Base-by-base conservation (phyloP, 306 rosid species). In the Cucurbita pepo region DNA sequence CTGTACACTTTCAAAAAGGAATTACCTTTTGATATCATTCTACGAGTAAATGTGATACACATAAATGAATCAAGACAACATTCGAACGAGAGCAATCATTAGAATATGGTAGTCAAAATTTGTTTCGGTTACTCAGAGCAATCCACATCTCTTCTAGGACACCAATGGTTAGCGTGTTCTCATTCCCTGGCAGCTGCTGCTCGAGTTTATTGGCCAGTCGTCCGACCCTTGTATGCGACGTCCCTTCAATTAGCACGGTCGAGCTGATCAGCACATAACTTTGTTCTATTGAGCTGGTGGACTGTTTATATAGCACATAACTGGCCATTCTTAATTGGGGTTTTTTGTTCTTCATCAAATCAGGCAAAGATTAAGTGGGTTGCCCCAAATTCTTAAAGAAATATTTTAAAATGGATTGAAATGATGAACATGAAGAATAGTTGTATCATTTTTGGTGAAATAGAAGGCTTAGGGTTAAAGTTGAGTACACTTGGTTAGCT, bases 281-380 rank as follows among this genome's bases (percentile, higher is more conserved):
- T 7, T 37, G 67, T 37, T 61, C 52, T 41, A 63, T 63, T 63
- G 4, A 8, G 51, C 3, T 44, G 71, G 54, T 65, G 71, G 53
- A 65, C 36, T 65, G 71, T 65, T 65, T 65, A 65, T 65, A 65
- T 43, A 65, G 71, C 18, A 65, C 53, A 65, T 44, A 21, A 11
- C 14, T 2, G 71, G 5, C 38, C 37, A 11, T 65, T 44, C 0
- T 19, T 43, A 65, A 65, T 65, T 65, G 50, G 15, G 51, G 15
- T 16, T 63, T 63, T 5, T 63, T 38, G 25, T 60, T 60, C 78
- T 56, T 36, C 78, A 62, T 64, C 63, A 30, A 72, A 48, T 56
- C 72, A 76, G 81, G 44, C 77, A 72, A 43, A 63, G 25, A 30
- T 66, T 8, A 5, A 69, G 82, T 81, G 84, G 82, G 75, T 14